Evolutionary conservation across 164 flowering plant genomes (phyloP).

Genomic region (Akebia trifoliata): DNA sequence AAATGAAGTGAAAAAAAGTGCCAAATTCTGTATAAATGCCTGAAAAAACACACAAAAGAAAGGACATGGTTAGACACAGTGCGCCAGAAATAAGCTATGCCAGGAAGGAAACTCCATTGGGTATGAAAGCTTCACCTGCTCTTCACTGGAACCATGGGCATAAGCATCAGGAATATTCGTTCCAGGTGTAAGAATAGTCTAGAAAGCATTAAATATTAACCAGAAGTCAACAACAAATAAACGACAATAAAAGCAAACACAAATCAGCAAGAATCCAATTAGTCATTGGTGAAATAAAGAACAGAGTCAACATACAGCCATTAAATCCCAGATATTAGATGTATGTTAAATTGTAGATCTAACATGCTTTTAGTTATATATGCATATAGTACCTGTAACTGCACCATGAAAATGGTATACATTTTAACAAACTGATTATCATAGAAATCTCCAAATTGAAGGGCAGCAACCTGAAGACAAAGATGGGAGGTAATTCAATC

Average conservation of each 20-base stretch:
- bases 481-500: neutral
- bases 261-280: neutral
- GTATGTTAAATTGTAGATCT: neutral
- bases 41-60: slow-evolving; percentile 27
- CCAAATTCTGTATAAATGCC: slow-evolving; percentile 96
- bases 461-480: slow-evolving; percentile 74
- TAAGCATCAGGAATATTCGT: slow-evolving; percentile 88
- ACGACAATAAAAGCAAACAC: neutral
- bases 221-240: neutral
- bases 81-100: neutral
- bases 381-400: slow-evolving; percentile 83
- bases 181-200: slow-evolving; percentile 69
- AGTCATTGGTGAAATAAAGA: neutral
- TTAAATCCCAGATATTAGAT: too few relatives aligned
- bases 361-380: neutral
- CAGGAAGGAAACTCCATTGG: neutral
- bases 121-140: slow-evolving; percentile 47
- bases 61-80: neutral
- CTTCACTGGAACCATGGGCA: slow-evolving; percentile 80
- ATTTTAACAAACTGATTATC: slow-evolving; percentile 70
- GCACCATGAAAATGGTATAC: slow-evolving; percentile 79
- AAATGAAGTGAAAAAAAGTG: slow-evolving; percentile 90
- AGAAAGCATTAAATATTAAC: slow-evolving; percentile 14
- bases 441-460: slow-evolving; percentile 81
- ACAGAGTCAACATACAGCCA: too few relatives aligned